phyloP scores from a whole-genome alignment of 2,329 filamentous ascomycete species.

The Ophiocordyceps robertsii region DNA sequence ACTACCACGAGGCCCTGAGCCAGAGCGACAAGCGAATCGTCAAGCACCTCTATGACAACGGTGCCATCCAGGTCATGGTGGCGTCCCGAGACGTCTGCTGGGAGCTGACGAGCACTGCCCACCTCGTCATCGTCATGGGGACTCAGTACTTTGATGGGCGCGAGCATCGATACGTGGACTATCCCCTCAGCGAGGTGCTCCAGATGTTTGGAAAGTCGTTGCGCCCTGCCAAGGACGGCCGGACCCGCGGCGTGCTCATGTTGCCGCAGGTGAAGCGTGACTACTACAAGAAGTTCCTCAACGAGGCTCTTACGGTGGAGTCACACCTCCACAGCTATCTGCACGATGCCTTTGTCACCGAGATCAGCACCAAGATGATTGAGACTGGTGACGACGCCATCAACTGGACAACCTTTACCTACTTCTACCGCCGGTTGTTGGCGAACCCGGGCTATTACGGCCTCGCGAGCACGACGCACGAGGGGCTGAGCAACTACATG shows the following conservation, averaged over 20 bases:
- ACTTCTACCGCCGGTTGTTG: conserved; percentile 88
- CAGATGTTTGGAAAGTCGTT: conserved; percentile 97
- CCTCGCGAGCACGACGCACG: conserved; percentile 74
- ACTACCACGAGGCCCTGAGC: conserved; percentile 90
- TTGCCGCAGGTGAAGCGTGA: conserved; percentile 86
- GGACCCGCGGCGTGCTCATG: conserved; percentile 89
- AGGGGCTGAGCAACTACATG: conserved; percentile 84
- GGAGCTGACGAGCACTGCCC: conserved; percentile 79
- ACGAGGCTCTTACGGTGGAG: conserved; percentile 90
- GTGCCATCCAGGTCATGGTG: conserved; percentile 74
- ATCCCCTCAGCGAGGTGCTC: conserved; percentile 81
- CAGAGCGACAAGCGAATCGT: conserved; percentile 86
- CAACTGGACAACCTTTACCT: conserved; percentile 97
- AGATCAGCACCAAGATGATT: conserved; percentile 93
- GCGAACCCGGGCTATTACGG: conserved; percentile 97
- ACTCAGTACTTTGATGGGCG: conserved; percentile 96
- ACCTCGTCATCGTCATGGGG: conserved; percentile 91
- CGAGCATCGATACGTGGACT: conserved; percentile 95
- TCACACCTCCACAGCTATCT: conserved; percentile 85
- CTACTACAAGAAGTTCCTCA: conserved; percentile 98
- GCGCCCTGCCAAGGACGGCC: conserved; percentile 62
- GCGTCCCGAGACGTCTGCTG: conserved; percentile 81
- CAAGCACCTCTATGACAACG: conserved; percentile 77
- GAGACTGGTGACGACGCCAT: conserved; percentile 93
- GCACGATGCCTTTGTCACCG: conserved; percentile 91